phyloP scores from a whole-genome alignment of 2,329 filamentous ascomycete species.

The Pleoardoris graminearum region DNA sequence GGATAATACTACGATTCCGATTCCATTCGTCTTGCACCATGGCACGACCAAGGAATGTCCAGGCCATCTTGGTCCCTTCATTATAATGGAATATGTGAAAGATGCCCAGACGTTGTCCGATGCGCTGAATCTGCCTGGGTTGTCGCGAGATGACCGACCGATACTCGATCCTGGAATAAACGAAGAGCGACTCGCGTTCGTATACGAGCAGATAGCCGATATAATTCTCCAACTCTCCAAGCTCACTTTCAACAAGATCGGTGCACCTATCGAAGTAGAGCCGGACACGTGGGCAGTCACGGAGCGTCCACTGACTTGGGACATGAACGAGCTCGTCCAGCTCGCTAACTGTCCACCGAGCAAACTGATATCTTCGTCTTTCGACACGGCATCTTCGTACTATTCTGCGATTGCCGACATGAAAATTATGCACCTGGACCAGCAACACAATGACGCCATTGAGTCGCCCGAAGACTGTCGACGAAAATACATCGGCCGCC shows the following conservation, averaged over 20 bases:
- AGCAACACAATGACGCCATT: slow-evolving; percentile 47
- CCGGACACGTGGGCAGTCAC: slow-evolving; percentile 32
- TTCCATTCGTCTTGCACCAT: slow-evolving; percentile 9
- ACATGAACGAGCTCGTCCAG: slow-evolving; percentile 10
- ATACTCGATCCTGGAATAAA: slow-evolving; percentile 40
- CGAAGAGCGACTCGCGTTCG: slow-evolving; percentile 16
- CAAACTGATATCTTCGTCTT: not conserved
- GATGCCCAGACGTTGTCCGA: slow-evolving; percentile 10
- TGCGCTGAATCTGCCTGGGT: slow-evolving; percentile 31
- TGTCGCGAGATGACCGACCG: slow-evolving; percentile 25
- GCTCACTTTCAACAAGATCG: slow-evolving; percentile 46
- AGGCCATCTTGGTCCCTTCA: slow-evolving; percentile 37
- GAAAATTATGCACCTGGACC: slow-evolving; percentile 47
- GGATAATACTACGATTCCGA: slow-evolving; percentile 14
- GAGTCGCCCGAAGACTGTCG: slow-evolving; percentile 31
- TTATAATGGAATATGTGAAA: slow-evolving; percentile 39
- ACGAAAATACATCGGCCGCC: slow-evolving; percentile 22
- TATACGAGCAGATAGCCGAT: slow-evolving; percentile 49
- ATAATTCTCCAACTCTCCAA: slow-evolving; percentile 47
- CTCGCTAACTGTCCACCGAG: slow-evolving; percentile 5
- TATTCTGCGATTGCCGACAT: slow-evolving; percentile 42
- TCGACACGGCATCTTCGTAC: slow-evolving; percentile 3
- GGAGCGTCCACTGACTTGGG: slow-evolving; percentile 17
- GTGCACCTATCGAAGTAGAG: slow-evolving; percentile 28
- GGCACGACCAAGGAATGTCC: slow-evolving; percentile 9